These are phyloP conservation scores for Fusarium austroafricanum DNA, from an alignment of 2,329 filamentous ascomycete genomes.

Conservation along the genomic window DNA sequence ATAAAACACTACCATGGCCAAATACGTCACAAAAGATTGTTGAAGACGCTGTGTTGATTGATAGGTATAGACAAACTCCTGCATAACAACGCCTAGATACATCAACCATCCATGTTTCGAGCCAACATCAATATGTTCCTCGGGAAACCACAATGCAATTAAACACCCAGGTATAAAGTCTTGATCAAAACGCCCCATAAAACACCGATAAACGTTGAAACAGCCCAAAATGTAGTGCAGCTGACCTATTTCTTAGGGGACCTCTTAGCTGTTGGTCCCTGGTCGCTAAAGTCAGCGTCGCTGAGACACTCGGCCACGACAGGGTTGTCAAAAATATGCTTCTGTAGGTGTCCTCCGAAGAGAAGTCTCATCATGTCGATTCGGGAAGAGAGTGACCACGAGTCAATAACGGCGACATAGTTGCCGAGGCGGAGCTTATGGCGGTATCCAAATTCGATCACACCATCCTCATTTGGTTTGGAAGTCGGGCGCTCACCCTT, in stretches of 20 bases:
- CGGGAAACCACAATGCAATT: not conserved
- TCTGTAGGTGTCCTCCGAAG: constrained; percentile 59
- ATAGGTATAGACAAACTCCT: not conserved
- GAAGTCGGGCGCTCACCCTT: constrained; percentile 57
- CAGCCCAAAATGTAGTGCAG: not conserved
- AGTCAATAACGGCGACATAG: constrained; percentile 59
- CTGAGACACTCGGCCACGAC: constrained; percentile 54
- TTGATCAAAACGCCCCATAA: constrained; percentile 26
- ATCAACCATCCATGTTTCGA: not conserved
- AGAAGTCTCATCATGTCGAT: constrained; percentile 61
- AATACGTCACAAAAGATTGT: not conserved
- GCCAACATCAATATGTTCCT: not conserved
- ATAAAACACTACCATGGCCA: not conserved
- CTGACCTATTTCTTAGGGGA: constrained; percentile 16
- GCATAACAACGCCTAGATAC: not conserved
- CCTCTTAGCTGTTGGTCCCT: constrained; percentile 32
- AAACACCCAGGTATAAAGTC: constrained; percentile 18
- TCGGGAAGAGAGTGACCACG: constrained; percentile 63
- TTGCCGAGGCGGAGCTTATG: constrained; percentile 62
- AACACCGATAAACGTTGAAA: constrained; percentile 3
- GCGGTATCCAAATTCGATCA: constrained; percentile 64
- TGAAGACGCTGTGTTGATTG: constrained; percentile 1
- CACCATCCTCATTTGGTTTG: constrained; percentile 56
- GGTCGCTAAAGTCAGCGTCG: constrained; percentile 50
- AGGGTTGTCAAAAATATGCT: constrained; percentile 54